Base-by-base conservation (phyloP, 1,284 basidiomycete species). In the Melampsora larici-populina region DNA sequence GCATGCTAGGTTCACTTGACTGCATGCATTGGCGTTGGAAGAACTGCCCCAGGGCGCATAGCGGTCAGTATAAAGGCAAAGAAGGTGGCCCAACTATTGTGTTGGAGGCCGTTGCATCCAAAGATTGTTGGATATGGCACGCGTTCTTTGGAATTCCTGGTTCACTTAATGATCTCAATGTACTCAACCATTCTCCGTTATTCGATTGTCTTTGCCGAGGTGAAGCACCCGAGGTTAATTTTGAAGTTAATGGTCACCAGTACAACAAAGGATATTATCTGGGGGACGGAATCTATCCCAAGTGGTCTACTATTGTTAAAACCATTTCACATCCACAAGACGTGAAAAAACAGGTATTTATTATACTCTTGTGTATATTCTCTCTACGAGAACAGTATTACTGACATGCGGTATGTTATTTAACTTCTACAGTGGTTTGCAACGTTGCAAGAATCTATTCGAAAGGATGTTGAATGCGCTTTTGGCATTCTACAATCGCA, bases 31-130 rank as follows among this genome's bases (percentile, higher is more conserved):
- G n/a, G n/a, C n/a, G n/a, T n/a, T n/a, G n/a, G n/a, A n/a, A n/a
- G n/a, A n/a, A n/a, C n/a, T n/a, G n/a, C n/a, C n/a, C n/a, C n/a
- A n/a, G n/a, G n/a, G n/a, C n/a, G n/a, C n/a, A n/a, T n/a, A n/a
- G n/a, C n/a, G n/a, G n/a, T n/a, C n/a, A n/a, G n/a, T n/a, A n/a
- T n/a, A n/a, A n/a, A n/a, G n/a, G n/a, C n/a, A n/a, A n/a, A n/a
- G n/a, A n/a, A n/a, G n/a, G n/a, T n/a, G n/a, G n/a, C n/a, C 71
- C 71, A 48, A 65, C n/a, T 1, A 65, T 74, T 0, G 33, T 74
- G 2, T 24, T 74, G 11, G 60, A 74, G 40, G 62, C 63, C 26
- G n/a, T 74, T 11, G 71, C 62, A 33, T 48, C 51, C 55, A 46
- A 71, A 40, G 33, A 55, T 31, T 2, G 2, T 17, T 66, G 33